Percentiles rank a stretch among this genome's conserved stretches.
phyloP scores from a whole-genome alignment of 2,329 filamentous ascomycete genomes.

The Colletotrichum caudatum region DNA sequence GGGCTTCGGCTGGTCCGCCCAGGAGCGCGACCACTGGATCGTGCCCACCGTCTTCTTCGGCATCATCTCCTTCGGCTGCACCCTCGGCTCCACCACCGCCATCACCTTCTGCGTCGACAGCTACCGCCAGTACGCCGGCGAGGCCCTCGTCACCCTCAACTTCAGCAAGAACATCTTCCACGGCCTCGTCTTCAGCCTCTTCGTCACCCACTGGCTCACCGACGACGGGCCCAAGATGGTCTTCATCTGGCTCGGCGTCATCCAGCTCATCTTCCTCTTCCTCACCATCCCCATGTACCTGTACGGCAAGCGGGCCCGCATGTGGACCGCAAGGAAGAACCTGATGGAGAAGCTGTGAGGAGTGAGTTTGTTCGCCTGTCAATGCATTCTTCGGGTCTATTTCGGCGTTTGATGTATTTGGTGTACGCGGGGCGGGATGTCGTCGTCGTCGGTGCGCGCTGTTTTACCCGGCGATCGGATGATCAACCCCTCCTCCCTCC shows the following conservation, averaged over 20 bases:
- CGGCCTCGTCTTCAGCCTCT: slow-evolving; percentile 87
- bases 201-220: slow-evolving; percentile 87
- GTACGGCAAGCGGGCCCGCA: slow-evolving; percentile 87
- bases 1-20: slow-evolving; percentile 94
- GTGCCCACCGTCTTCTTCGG: slow-evolving; percentile 96
- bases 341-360: slow-evolving; percentile 80
- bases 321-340: slow-evolving; percentile 92
- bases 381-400: background rate
- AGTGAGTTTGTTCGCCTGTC: background rate
- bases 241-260: slow-evolving; percentile 85
- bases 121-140: slow-evolving; percentile 92
- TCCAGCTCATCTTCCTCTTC: slow-evolving; percentile 81
- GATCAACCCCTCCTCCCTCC: background rate
- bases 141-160: slow-evolving; percentile 93
- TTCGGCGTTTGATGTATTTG: background rate
- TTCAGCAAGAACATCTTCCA: slow-evolving; percentile 96
- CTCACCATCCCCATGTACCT: slow-evolving; percentile 93
- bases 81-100: slow-evolving; percentile 87
- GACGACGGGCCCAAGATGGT: slow-evolving; percentile 80
- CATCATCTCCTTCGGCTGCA: slow-evolving; percentile 90
- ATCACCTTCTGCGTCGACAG: slow-evolving; percentile 96
- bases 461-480: background rate
- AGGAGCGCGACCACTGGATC: slow-evolving; percentile 83
- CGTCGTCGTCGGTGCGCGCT: background rate
- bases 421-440: too few relatives aligned